Evolutionary conservation across 2,329 filamentous ascomycete species (phyloP), one percentile per base, ranked within the genome.

Genomic region (Cryphonectria naterciae): DNA sequence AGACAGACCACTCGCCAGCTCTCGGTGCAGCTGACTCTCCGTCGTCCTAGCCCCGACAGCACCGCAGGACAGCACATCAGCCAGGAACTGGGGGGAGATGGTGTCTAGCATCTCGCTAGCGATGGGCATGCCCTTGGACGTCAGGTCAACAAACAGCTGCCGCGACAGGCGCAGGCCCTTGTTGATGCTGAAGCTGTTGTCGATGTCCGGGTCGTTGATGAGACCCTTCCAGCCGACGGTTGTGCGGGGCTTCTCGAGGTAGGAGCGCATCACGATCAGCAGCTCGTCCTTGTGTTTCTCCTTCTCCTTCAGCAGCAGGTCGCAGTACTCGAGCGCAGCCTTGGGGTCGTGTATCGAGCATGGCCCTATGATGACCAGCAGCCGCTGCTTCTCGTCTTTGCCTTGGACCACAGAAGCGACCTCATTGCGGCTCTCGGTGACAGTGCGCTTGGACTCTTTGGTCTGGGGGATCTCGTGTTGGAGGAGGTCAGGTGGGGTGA

Each of bases 101-200:
- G 96, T 98, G 80, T 99, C 96, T 73, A 99, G 87, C 94, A 99
- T 98, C 84, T 99, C 96, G 80, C 91, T 95, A 60, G 96, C 96
- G 77, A 99, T 91, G 41, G 96, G 96, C 93, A 99, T 97, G 78
- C 96, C 96, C 84, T 91, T 92, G 80, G 89, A 86, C 0, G 95
- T 98, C 76, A 99, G 85, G 80, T 98, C 94, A 74, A 97, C 91
- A 82, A 98, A 98, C 79, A 99, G 88, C 82, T 98, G 91, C 76
- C 96, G 89, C 69, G 94, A 93, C 69, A 94, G 86, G 66, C 93
- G 90, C 78, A 99, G 83, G 28, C 96, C 96, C 87, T 98, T 98
- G 87, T 98, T 98, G 85, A 99, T 98, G 84, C 98, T 91, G 92
- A 97, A 98, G 82, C 92, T 96, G 81, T 97, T 95, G 82, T 98